Conservation (phyloP, 2,329 filamentous ascomycete species). For the Metarhizium sp. region DNA sequence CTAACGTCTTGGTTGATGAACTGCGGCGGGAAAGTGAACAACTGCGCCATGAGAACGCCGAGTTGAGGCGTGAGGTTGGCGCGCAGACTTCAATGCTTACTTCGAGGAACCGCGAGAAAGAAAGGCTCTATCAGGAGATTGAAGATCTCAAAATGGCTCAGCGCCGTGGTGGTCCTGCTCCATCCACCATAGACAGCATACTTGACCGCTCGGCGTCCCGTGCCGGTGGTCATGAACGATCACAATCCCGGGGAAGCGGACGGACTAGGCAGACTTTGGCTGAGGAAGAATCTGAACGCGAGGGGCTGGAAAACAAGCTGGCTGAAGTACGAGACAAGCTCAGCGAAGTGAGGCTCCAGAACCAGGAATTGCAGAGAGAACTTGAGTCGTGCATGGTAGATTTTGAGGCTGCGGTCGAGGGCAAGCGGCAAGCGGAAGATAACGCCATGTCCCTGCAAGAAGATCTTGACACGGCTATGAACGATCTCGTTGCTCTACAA, state of each 20-base stretch:
- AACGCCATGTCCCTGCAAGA: constrained; percentile 58
- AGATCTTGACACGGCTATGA: constrained; percentile 69
- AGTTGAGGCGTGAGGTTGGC: constrained; percentile 82
- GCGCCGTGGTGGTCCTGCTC: constrained; percentile 53
- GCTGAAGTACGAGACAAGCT: constrained; percentile 78
- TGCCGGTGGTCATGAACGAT: constrained; percentile 57
- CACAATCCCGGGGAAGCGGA: constrained; percentile 65
- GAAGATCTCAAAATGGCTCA: constrained; percentile 89
- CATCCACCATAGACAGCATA: constrained; percentile 74
- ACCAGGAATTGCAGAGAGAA: constrained; percentile 79
- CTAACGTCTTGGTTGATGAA: constrained; percentile 68
- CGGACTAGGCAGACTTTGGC: constrained; percentile 51
- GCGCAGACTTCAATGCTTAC: constrained; percentile 97
- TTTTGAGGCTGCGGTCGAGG: constrained; percentile 62
- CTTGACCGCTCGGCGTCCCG: constrained; percentile 91
- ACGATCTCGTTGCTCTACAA: constrained; percentile 71
- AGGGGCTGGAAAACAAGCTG: constrained; percentile 77
- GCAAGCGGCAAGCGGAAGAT: constrained; percentile 51
- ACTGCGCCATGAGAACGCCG: constrained; percentile 83
- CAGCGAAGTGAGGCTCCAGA: constrained; percentile 77
- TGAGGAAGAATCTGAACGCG: constrained; percentile 67
- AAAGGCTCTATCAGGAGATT: constrained; percentile 91
- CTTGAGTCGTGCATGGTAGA: constrained; percentile 72
- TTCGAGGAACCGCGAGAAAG: constrained; percentile 89
- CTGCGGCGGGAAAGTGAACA: constrained; percentile 60